Conservation (phyloP, 805 yeast species). For the Yarrowia sp. region DNA sequence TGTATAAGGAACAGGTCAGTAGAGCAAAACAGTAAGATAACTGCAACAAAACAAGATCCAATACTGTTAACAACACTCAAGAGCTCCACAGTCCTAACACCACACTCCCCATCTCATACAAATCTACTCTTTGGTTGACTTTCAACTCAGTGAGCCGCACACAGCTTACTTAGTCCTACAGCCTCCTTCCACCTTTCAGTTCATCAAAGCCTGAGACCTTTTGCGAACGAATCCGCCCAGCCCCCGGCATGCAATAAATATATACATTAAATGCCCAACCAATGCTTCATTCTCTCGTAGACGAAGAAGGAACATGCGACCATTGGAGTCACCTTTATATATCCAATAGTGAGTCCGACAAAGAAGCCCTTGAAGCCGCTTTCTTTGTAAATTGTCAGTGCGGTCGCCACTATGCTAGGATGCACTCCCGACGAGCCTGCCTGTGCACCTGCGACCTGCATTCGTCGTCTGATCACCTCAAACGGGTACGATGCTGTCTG, state of each 20-base stretch:
- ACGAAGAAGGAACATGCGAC: constrained; percentile 95
- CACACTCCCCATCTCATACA: background rate
- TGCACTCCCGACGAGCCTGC: constrained; percentile 47
- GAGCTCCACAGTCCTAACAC: no score
- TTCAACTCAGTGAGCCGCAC: constrained; percentile 2
- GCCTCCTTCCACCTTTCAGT: background rate
- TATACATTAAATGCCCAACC: constrained; percentile 60
- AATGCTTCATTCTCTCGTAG: constrained; percentile 81
- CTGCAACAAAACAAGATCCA: no score
- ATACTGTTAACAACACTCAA: no score
- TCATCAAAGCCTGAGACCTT: constrained; percentile 6
- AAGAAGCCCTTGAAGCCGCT: constrained; percentile 87
- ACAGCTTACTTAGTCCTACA: no score
- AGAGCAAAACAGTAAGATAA: no score
- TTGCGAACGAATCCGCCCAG: background rate
- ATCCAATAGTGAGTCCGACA: constrained; percentile 94
- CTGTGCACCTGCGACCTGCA: constrained; percentile 89
- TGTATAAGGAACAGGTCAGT: no score
- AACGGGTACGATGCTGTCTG: constrained; percentile 98
- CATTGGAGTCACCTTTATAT: constrained; percentile 95
- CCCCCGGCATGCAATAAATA: constrained; percentile 35
- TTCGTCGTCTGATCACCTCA: constrained; percentile 90
- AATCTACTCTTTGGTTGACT: background rate
- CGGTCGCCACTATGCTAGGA: constrained; percentile 46
- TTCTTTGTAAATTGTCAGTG: constrained; percentile 67